Conservation (phyloP, 495 filamentous ascomycete species). For the Aspergillus leporis region DNA sequence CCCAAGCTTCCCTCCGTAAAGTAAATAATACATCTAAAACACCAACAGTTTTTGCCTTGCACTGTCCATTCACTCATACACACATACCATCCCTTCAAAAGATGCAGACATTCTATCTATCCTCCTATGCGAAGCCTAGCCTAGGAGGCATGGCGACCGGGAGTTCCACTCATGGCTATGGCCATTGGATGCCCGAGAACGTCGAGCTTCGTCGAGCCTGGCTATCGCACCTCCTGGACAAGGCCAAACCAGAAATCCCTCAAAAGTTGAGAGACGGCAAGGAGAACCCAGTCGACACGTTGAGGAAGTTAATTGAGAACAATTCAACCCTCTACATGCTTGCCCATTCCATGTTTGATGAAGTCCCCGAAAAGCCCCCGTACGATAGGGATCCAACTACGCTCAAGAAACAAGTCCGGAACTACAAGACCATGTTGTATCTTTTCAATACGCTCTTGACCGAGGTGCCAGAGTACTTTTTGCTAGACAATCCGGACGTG, state of each 20-base stretch:
- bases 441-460: conserved; percentile 44
- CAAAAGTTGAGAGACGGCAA: not conserved
- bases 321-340: conserved; percentile 19
- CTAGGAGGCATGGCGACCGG: not conserved
- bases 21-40: not conserved
- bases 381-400: conserved; percentile 57
- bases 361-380: conserved; percentile 48
- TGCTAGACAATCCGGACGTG: not conserved
- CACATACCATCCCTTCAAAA: not conserved
- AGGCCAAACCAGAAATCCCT: not conserved
- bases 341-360: conserved; percentile 54
- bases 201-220: conserved; percentile 6
- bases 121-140: not conserved
- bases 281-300: conserved; percentile 10
- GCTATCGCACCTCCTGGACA: conserved; percentile 6
- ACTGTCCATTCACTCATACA: not conserved
- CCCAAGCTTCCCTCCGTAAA: not conserved
- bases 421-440: conserved; percentile 57
- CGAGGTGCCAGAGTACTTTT: not conserved
- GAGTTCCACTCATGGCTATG: not conserved
- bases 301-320: conserved; percentile 29
- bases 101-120: not conserved
- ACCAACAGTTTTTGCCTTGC: not conserved
- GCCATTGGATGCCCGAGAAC: conserved; percentile 7
- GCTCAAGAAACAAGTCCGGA: conserved; percentile 46